Evolutionary conservation across 192 early-diverging fungal species (phyloP), one percentile per base, ranked within the genome.

Genomic region (Coemansia sp.): DNA sequence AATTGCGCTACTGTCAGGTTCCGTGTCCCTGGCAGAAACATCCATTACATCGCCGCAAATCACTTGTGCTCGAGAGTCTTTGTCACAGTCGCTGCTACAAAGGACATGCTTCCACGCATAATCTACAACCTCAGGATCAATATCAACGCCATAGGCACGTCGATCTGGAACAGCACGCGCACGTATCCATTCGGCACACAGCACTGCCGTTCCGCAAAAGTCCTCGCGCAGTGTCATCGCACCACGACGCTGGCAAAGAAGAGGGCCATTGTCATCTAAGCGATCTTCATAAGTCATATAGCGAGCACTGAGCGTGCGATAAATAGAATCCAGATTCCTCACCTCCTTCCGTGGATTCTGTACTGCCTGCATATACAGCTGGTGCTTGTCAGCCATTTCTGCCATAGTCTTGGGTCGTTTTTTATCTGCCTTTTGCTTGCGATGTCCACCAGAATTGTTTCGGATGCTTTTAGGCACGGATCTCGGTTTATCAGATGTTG

Each of bases 141-240:
- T 68, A 58, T 83, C 84, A 19, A 85, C 71, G n/a, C 80, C 84
- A 33, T 57, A 72, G 2, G 83, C 78, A 17, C 57, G 31, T 17
- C 70, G 55, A 22, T 51, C 63, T 4, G 68, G 64, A 20, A 27
- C 32, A 8, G 63, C 10, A 27, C 32, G 14, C 10, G 57, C 33
- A 20, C 57, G 61, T 36, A 71, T 63, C 80, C 80, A 85, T 61
- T 83, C 80, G 39, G 61, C 56, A 54, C 79, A 85, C 21, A 85
- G 57, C n/a, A 67, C 68, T 4, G 77, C 84, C 5, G 84, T 85
- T 0, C 84, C 84, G 39, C 84, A 85, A 57, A 85, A 85, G 46
- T 85, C 84, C 60, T 85, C 80, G 51, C 84, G 76, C 30, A 83
- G 67, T 11, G 27, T 62, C 51, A 57, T 27, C 9, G 78, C 76